Percentiles rank a stretch among this genome's conserved stretches.
Evolutionary conservation across 208 protist genomes (phyloP).

Genomic region (Porcisia hertigi): DNA sequence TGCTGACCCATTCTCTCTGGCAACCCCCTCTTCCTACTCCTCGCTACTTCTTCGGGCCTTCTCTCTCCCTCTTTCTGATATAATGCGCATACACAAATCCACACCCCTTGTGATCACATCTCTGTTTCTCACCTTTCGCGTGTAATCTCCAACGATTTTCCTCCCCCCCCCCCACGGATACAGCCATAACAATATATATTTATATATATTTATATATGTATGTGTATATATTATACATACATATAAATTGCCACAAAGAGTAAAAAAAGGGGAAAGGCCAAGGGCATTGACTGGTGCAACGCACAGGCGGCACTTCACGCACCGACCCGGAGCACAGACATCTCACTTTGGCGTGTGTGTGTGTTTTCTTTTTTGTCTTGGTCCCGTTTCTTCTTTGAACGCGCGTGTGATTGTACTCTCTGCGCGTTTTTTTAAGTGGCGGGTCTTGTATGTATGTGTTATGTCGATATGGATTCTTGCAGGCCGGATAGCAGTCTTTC

Average conservation of each 20-base stretch:
- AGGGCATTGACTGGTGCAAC: not conserved
- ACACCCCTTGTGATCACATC: too few species aligned
- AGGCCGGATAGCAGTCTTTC: too few species aligned
- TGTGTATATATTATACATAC: not conserved
- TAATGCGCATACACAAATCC: too few species aligned
- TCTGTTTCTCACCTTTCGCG: too few species aligned
- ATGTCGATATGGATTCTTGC: not conserved
- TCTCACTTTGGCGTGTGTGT: not conserved
- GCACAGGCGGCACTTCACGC: not conserved
- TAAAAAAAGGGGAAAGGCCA: conserved; percentile 1
- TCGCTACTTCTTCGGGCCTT: too few species aligned
- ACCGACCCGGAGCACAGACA: not conserved
- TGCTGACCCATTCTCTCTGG: too few species aligned
- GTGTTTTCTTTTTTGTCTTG: not conserved
- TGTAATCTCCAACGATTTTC: too few species aligned
- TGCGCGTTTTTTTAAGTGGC: not conserved
- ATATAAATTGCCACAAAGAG: not conserved
- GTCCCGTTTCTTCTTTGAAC: not conserved
- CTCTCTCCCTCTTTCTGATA: too few species aligned
- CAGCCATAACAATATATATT: not conserved
- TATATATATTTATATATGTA: not conserved
- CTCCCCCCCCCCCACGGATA: too few species aligned
- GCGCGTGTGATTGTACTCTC: not conserved
- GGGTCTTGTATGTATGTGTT: not conserved
- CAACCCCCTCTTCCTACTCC: too few species aligned